Evolutionary conservation across 2,329 filamentous ascomycete genomes (phyloP), one percentile per base, ranked within the genome.

Genomic region (Fusarium vanettenii): DNA sequence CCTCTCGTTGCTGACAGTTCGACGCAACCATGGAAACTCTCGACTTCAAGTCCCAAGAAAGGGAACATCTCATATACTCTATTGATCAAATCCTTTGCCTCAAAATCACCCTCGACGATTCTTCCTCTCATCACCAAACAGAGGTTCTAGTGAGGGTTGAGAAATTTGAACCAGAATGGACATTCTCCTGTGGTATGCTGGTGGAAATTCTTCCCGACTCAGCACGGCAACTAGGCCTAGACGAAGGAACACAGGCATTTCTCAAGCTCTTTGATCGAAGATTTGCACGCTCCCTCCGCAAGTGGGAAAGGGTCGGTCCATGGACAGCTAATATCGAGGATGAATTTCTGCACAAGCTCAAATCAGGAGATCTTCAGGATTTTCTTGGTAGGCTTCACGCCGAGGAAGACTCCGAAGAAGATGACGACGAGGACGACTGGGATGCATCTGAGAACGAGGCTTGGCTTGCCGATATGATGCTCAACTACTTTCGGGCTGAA

Each of bases 211-310:
- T 52, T 7, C 48, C 48, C 25, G 16, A 55, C 69, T 45, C 14
- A 63, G 29, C 48, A 67, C 29, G 27, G 33, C 25, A 56, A 1
- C 48, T 48, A 8, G 35, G 27, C 20, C 31, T 45, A 14, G 18
- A 35, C 22, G 43, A 48, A 13, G 57, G 62, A 25, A 18, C 63
- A 9, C 43, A 57, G 4, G 66, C 43, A 4, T 79, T 79, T 35
- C 66, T 79, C 1, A 79, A 79, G 52, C 60, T 79, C 11, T 79
- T 69, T 43, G 77, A 78, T 63, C 41, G 77, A 37, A 63, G 76
- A 27, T 75, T 68, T 55, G 70, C 76, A 3, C 18, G 60, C 5
- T 70, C 78, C 7, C 41, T 66, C 7, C 76, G 76, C 1, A 16
- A 55, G 2, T 69, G 76, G 18, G 20, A 72, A 10, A 59, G 60